These are phyloP conservation scores for Jatropha podagrica DNA, from an alignment of 441 rosid species.

Conservation along the genomic window DNA sequence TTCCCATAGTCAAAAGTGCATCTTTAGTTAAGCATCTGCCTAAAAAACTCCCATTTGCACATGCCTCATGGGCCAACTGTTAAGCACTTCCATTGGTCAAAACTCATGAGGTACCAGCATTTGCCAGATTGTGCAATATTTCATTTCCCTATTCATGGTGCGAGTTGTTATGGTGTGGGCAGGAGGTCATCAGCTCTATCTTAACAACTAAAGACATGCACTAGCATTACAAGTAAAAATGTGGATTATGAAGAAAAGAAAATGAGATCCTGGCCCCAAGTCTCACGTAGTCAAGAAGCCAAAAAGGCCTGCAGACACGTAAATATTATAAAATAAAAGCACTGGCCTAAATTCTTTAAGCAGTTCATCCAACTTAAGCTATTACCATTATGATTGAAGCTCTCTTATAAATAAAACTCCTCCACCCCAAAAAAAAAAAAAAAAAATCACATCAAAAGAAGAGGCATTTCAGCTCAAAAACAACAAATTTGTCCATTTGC, in stretches of 20 bases:
- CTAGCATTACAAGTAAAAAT: not conserved
- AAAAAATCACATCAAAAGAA: no score
- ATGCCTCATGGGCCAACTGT: not conserved
- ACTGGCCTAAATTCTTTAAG: not conserved
- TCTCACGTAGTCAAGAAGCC: not conserved
- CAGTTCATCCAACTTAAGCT: not conserved
- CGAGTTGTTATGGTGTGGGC: not conserved
- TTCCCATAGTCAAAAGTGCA: not conserved
- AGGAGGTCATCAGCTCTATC: not conserved
- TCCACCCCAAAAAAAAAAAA: no score
- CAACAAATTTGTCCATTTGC: no score
- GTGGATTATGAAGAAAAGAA: not conserved
- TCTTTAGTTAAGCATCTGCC: not conserved
- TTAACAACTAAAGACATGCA: not conserved
- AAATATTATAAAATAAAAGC: not conserved
- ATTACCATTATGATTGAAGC: not conserved
- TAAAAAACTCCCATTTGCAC: not conserved
- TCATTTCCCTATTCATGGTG: not conserved
- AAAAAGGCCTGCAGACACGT: not conserved
- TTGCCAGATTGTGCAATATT: not conserved
- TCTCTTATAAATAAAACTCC: not conserved
- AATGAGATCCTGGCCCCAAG: not conserved
- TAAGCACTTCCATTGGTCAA: not conserved
- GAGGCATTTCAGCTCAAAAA: no score
- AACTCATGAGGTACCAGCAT: not conserved